Base-by-base conservation (phyloP, 371 early-diverging fungal genomes). In the Basidiobolus meristosporus region DNA sequence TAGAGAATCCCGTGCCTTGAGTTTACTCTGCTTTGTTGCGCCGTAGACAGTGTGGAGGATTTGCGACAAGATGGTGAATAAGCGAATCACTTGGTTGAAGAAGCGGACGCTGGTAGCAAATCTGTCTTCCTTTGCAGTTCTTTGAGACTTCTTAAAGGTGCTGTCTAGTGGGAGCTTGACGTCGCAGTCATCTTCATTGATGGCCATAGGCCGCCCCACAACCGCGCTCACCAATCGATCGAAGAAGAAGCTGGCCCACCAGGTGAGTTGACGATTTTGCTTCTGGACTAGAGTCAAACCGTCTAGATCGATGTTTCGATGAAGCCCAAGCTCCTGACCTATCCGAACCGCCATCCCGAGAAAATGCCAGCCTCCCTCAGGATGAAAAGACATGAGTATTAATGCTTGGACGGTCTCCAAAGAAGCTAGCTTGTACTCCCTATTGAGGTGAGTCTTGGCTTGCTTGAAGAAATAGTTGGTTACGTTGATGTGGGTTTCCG, bases 271-370 rank as follows among this genome's bases (percentile, higher is more conserved):
- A 7, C 74, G 58, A 0, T 62, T 56, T 53, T 77, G 71, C 2
- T 59, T 55, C 42, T 76, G 70, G 5, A 54, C 51, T 7, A 46
- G 56, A 14, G 63, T 54, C 21, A 68, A 43, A 7, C 58, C 50
- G 16, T 50, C 38, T 9, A 40, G 45, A 7, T 34, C 34, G 12
- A 14, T 16, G 26, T 73, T 67, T 19, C 74, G 64, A 47, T 77
- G 77, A 40, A 77, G 50, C 0, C 77, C 77, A 37, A 77, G 32
- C 41, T 77, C 77, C 45, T 73, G 73, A 5, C 73, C 74, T 65
- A 71, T 66, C 9, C 74, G 62, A 20, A 65, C 70, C 2, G 77
- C 74, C 41, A 54, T 61, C 11, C 77, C 77, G 7, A 20, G 23
- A 28, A 40, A 41, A 20, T 44, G 26, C 51, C 51, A 51, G 12